phyloP scores from a whole-genome alignment of 257 asterid genomes.

The Salvia rosmarinus region DNA sequence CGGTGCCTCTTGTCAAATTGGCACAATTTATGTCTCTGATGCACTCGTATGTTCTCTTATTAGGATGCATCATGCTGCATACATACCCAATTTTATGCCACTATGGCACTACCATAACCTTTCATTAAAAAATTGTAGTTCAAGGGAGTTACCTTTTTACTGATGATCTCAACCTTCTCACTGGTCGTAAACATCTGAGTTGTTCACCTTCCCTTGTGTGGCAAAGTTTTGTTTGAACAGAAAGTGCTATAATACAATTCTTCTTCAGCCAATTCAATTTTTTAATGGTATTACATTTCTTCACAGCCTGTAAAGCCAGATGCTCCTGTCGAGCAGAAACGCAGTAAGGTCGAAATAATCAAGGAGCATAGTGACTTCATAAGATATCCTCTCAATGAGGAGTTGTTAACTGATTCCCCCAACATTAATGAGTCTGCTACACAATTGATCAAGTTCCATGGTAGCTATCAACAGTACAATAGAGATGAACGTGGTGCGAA shows the following conservation, averaged over 20 bases:
- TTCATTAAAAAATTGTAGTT: background rate
- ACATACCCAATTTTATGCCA: background rate
- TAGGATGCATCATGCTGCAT: background rate
- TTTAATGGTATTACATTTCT: constrained; percentile 21
- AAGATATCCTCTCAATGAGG: constrained; percentile 93
- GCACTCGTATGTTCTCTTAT: background rate
- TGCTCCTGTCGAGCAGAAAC: constrained; percentile 65
- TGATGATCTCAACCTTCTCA: background rate
- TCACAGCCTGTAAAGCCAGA: constrained; percentile 81
- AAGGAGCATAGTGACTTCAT: constrained; percentile 93
- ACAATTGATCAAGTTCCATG: constrained; percentile 96
- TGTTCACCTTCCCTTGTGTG: background rate
- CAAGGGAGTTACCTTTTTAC: background rate
- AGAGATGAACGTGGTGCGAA: constrained; percentile 89
- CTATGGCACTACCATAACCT: background rate
- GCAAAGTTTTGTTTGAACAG: background rate
- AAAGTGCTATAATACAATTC: background rate
- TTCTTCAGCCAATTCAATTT: background rate
- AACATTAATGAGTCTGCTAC: constrained; percentile 86
- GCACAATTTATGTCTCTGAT: background rate
- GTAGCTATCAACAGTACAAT: constrained; percentile 91
- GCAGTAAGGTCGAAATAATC: constrained; percentile 91
- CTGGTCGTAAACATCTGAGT: background rate
- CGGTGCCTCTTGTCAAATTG: background rate
- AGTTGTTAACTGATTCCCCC: constrained; percentile 73